Evolutionary conservation across 768 basidiomycete species (phyloP), one percentile per base, ranked within the genome.

Genomic region (Pleurotus tuoliensis): DNA sequence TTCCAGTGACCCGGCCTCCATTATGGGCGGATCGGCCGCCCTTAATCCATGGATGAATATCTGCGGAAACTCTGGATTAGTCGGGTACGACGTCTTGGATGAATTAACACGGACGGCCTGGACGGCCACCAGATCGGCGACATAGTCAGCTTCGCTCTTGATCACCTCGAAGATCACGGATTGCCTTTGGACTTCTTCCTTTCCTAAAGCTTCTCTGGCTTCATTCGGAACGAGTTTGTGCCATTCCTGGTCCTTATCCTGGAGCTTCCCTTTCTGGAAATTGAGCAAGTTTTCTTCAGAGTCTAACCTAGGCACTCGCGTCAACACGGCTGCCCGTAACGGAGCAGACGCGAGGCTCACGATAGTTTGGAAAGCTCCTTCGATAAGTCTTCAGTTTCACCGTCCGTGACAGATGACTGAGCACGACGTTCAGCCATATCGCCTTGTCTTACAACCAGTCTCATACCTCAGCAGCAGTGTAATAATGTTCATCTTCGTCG

Each of bases 101-200:
- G 46, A 38, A 47, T 39, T 47, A 44, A 61, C 69, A 55, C 58
- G 91, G 44, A 61, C 92, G 67, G 90, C 79, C 72, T 83, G 71
- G 60, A 90, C 72, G 57, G 86, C 68, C 64, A 85, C 78, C 48
- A 99, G 70, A 71, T 98, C 96, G 27, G 80, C 69, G 9, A 94
- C 88, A 67, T 97, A 98, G 58, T 93, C 88, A 59, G 86, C 80
- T 72, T 99, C 97, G 0, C 88, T 86, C 68, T 92, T 88, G 70
- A 98, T 86, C 20, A 96, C 72, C 67, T 98, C 95, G 62, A 94
- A 95, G 5, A 99, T 79, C 39, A 86, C 83, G 22, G 85, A 90
- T 68, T 98, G 94, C 45, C 94, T 80, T 57, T 88, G 83, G 18
- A 94, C 86, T 67, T 97, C 94, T 49, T 81, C 69, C 65, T 86